Conservation (phyloP, 164 flowering plant genomes). For the Aristolochia californica region DNA sequence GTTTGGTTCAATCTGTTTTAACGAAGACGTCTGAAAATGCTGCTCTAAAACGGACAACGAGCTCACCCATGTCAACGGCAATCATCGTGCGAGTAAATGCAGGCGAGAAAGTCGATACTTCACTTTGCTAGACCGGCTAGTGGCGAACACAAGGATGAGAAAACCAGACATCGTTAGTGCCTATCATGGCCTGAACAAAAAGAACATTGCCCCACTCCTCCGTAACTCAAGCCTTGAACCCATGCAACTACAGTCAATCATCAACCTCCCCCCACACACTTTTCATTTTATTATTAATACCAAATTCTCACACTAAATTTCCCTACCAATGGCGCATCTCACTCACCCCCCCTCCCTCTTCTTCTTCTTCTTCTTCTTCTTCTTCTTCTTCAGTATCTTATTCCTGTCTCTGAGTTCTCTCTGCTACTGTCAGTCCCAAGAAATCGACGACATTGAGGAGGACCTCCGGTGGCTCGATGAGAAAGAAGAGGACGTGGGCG, state of each 20-base stretch:
- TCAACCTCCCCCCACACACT: not conserved
- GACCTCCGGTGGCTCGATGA: slow-evolving; percentile 29
- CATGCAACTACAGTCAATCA: slow-evolving; percentile 2
- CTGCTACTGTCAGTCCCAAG: slow-evolving; percentile 8
- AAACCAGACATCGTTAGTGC: not conserved
- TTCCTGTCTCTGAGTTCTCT: slow-evolving; percentile 13
- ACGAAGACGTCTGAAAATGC: too few species aligned
- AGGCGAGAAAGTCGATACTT: too few species aligned
- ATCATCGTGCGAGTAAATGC: too few species aligned
- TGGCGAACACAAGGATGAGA: too few species aligned
- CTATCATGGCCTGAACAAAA: slow-evolving; percentile 1
- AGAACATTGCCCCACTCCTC: not conserved
- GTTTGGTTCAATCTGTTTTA: too few species aligned
- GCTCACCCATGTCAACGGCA: too few species aligned
- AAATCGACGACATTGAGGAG: slow-evolving; percentile 8
- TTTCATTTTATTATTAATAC: not conserved
- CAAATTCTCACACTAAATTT: too few species aligned
- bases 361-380: slow-evolving; percentile 3
- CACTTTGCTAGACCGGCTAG: too few species aligned
- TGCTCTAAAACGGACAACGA: too few species aligned
- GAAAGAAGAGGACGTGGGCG: slow-evolving; percentile 32
- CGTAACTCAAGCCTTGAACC: slow-evolving; percentile 1
- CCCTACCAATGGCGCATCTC: not conserved
- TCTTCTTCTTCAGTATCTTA: slow-evolving; percentile 4
- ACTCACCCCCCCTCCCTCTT: not conserved